A percentile compares a stretch with the other conserved stretches of the same genome.
Conservation (phyloP, 768 basidiomycete species). For the Suillus placidus region DNA sequence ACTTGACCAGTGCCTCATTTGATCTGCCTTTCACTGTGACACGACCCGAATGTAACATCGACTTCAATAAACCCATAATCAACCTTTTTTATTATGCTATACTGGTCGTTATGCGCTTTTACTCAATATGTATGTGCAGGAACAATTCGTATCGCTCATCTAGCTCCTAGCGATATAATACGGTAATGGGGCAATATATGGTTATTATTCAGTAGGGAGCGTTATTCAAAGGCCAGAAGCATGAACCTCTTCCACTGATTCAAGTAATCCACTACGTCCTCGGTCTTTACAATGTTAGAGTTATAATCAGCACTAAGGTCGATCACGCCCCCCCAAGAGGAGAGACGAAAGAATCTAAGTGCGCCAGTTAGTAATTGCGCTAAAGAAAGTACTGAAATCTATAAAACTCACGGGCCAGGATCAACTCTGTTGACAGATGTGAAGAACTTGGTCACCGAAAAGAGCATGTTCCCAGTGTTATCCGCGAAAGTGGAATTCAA, state of each 20-base stretch:
- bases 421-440: background rate
- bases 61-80: no score
- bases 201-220: background rate
- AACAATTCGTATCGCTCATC: no score
- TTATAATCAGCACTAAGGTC: background rate
- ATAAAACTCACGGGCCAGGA: background rate
- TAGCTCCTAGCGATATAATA: background rate
- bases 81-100: no score
- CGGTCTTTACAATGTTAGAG: background rate
- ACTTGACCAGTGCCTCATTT: no score
- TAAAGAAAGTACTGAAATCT: background rate
- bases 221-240: background rate
- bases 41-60: no score
- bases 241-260: background rate
- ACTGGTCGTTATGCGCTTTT: no score
- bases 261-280: background rate
- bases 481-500: background rate
- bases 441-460: background rate
- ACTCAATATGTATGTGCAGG: no score
- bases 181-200: background rate
- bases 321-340: background rate
- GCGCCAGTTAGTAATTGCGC: background rate
- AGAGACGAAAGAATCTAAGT: background rate
- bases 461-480: background rate
- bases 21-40: no score